Base-by-base conservation (phyloP, 805 yeast species). In the Saccharomycopsis lassenensis region DNA sequence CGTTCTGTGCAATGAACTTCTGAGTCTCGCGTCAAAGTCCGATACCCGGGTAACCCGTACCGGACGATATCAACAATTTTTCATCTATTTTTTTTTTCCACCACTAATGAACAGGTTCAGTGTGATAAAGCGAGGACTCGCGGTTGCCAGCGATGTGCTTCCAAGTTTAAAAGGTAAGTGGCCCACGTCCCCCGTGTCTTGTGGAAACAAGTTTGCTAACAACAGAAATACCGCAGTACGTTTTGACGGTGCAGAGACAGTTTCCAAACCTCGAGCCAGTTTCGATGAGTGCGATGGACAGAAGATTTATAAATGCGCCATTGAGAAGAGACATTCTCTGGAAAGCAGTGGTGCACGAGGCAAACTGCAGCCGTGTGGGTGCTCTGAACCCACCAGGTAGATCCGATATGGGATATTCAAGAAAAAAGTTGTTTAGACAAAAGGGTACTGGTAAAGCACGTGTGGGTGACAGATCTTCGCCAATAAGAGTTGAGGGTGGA, bases 381-480 rank as follows among this genome's bases (percentile, higher is more conserved):
- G 69, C 96, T 1, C 75, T 84, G 1, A 79, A 78, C 51, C 93
- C 91, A 22, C 79, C 84, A 24, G 84, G 91, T 40, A 78, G 95
- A 58, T 71, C 83, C 24, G 89, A 84, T 48, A 80, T 79, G 58
- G 86, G 87, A 41, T 87, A 72, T 56, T 80, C 94, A 17, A 71
- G 93, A 57, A 70, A 71, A 51, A 91, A 91, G 55, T 63, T 91
- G 47, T 66, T 74, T 25, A 83, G 85, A 21, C 98, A 91, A 61
- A 91, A 91, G 60, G 97, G 97, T 42, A 63, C 84, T 11, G 99
- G 99, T 61, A 69, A 71, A 44, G 99, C 99, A 36, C 77, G 99
- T 67, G 79, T 74, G 37, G 99, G 99, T 63, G 96, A 87, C 59
- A 86, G 82, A 41, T 89, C 87, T 52, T 84, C 95, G 17, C 98